Base-by-base conservation (phyloP, 2,329 filamentous ascomycete genomes). In the Trichoderma sp. region DNA sequence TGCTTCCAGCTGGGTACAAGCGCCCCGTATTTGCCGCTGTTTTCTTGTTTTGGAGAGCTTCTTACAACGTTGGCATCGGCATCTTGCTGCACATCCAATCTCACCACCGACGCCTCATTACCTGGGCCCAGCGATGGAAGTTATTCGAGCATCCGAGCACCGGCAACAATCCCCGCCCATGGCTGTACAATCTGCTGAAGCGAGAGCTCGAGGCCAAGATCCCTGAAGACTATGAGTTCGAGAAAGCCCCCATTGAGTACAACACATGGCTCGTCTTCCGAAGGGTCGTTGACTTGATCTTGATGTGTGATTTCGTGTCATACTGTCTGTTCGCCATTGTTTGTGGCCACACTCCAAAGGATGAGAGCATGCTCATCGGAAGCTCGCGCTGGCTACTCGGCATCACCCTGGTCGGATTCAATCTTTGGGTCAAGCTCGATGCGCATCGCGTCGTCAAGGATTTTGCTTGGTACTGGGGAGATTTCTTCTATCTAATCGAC, bases 391-490 rank as follows among this genome's bases (percentile, higher is more conserved):
- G 95, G 95, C 76, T 83, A 4, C 84, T 89, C 56, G 95, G 95
- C 61, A 86, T 94, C 71, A 80, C 86, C 48, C 85, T 98, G 29
- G 90, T 99, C 70, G 85, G 92, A 68, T 98, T 99, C 86, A 99
- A 98, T 78, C 85, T 98, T 25, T 98, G 95, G 94, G 95, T 99
- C 71, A 99, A 99, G 81, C 85, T 99, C 70, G 95, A 99, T 80
- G 95, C 95, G 22, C 95, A 99, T 79, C 88, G 95, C 70, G 95
- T 99, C 59, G 95, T 99, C 76, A 98, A 98, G 80, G 95, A 99
- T 80, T 99, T 94, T 81, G 95, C 95, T 32, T 99, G 95, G 95
- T 99, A 98, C 81, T 99, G 95, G 95, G 95, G 95, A 70, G 95
- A 99, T 80, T 98, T 98, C 81, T 99, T 98, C 84, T 99, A 93